Percentiles rank a stretch among this genome's conserved stretches.
phyloP scores from a whole-genome alignment of 2,329 filamentous ascomycete genomes.

The Lecanicillium sp. region DNA sequence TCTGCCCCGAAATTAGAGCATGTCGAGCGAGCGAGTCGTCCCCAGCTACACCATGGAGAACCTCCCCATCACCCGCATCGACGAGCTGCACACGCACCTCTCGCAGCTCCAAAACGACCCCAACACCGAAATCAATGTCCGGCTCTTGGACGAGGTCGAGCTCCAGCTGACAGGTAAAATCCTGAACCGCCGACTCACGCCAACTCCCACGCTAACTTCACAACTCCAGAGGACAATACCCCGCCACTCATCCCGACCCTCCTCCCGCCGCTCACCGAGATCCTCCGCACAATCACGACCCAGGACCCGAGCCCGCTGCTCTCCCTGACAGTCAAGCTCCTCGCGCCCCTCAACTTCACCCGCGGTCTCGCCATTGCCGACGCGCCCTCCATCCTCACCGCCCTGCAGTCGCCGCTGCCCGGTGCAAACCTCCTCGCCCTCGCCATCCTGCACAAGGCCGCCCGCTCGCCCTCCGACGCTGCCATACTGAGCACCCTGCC shows the following conservation, averaged over 20 bases:
- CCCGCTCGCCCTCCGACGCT: conserved; percentile 37
- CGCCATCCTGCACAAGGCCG: conserved; percentile 47
- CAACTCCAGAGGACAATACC: conserved; percentile 39
- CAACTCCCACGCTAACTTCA: neutral
- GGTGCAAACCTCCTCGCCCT: conserved; percentile 52
- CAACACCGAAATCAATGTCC: conserved; percentile 32
- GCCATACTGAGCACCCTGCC: conserved; percentile 43
- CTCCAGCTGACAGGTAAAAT: conserved; percentile 47
- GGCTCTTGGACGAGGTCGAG: conserved; percentile 51
- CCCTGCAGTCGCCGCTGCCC: conserved; percentile 44
- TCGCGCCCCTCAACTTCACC: conserved; percentile 44
- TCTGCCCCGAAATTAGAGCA: neutral
- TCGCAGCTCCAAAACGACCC: conserved; percentile 38
- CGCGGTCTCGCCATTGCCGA: conserved; percentile 44
- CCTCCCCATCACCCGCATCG: conserved; percentile 42
- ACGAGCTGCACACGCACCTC: conserved; percentile 48
- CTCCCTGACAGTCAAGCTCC: conserved; percentile 47
- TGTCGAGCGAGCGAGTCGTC: conserved; percentile 18
- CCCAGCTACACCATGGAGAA: conserved; percentile 31
- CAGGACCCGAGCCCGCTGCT: conserved; percentile 44
- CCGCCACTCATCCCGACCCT: conserved; percentile 42
- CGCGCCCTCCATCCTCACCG: conserved; percentile 41
- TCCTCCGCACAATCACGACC: conserved; percentile 41
- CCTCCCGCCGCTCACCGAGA: conserved; percentile 44
- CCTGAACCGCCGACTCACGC: neutral